Evolutionary conservation across 441 rosid species (phyloP).

Genomic region (Arabidopsis hybrid): DNA sequence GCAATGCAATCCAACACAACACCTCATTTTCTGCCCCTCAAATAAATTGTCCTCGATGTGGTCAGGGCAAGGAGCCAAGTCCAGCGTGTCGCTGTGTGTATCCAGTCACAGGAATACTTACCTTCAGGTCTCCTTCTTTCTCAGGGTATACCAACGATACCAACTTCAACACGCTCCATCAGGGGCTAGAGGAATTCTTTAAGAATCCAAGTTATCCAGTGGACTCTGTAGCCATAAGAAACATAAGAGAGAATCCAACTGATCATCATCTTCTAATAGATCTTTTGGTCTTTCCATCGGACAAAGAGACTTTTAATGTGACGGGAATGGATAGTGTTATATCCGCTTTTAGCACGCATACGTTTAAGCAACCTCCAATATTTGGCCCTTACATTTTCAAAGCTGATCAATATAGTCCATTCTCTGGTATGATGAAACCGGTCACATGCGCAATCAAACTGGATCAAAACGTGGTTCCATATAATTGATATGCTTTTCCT

Average conservation of each 20-base stretch:
- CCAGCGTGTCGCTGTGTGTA: constrained; percentile 58
- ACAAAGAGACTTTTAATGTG: constrained; percentile 48
- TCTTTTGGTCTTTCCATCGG: constrained; percentile 61
- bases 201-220: constrained; percentile 47
- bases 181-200: not conserved
- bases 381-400: constrained; percentile 69
- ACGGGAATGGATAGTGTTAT: constrained; percentile 49
- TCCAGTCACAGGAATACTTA: constrained; percentile 65
- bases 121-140: constrained; percentile 69
- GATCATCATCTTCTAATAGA: constrained; percentile 50
- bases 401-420: constrained; percentile 35
- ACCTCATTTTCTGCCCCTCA: constrained; percentile 30
- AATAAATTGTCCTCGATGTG: constrained; percentile 40
- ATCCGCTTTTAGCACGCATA: constrained; percentile 59
- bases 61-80: constrained; percentile 50
- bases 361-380: constrained; percentile 51
- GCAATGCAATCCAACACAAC: constrained; percentile 44
- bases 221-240: constrained; percentile 59
- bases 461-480: not conserved
- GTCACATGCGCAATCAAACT: not conserved
- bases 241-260: constrained; percentile 52
- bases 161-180: not conserved
- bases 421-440: constrained; percentile 49
- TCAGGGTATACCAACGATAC: constrained; percentile 50
- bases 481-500: constrained; percentile 26